A percentile compares a stretch with the other conserved stretches of the same genome.
These are phyloP conservation scores for Eucalyptus polybractea DNA, from an alignment of 345 rosid genomes.

Conservation along the genomic window DNA sequence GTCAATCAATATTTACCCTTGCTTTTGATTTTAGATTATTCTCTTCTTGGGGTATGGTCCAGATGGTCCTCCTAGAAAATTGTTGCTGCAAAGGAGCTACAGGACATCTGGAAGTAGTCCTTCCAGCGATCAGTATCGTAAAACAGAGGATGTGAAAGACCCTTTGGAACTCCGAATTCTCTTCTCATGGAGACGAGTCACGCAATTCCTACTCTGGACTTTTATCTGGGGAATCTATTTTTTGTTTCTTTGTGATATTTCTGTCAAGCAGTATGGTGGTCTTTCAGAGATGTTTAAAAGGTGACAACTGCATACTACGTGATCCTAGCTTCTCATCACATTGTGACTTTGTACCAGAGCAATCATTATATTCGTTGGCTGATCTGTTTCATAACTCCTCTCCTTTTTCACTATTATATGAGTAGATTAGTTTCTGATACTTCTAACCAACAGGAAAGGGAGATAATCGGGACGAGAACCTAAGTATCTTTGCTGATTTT, in stretches of 20 bases:
- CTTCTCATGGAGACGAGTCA: conserved; percentile 49
- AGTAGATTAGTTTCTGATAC: background rate
- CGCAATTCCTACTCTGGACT: conserved; percentile 58
- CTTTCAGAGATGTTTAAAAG: conserved; percentile 78
- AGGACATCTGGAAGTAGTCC: conserved; percentile 10
- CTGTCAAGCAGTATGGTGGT: conserved; percentile 54
- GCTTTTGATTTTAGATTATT: conserved; percentile 28
- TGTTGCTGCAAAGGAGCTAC: conserved; percentile 26
- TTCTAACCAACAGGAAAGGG: background rate
- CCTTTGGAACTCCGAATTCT: conserved; percentile 5
- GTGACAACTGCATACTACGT: conserved; percentile 11
- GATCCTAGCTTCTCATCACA: background rate
- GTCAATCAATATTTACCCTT: background rate
- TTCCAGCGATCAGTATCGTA: conserved; percentile 1
- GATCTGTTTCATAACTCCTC: background rate
- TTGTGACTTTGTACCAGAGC: background rate
- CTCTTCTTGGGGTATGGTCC: conserved; percentile 69
- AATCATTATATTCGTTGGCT: background rate
- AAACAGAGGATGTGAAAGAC: conserved; percentile 3
- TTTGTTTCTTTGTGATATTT: conserved; percentile 50
- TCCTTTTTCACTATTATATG: background rate
- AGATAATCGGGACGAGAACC: background rate
- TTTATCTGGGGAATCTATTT: conserved; percentile 59
- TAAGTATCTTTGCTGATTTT: background rate
- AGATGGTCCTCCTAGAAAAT: conserved; percentile 76